Conservation (phyloP, 495 filamentous ascomycete genomes). For the Astrothelium subdiscretum region DNA sequence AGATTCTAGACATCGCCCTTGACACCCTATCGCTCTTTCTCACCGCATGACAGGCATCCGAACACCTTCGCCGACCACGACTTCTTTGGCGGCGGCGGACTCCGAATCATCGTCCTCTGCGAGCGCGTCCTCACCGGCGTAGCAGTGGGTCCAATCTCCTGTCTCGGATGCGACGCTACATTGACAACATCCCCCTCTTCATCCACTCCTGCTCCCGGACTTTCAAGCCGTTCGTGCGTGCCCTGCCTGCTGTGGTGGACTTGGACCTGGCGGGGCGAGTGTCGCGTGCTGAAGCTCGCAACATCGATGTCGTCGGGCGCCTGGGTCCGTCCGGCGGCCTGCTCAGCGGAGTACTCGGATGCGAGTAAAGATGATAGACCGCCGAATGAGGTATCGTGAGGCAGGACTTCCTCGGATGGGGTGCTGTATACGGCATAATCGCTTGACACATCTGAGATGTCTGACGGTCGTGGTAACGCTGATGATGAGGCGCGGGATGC, state of each 20-base stretch:
- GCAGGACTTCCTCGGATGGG: too few relatives aligned
- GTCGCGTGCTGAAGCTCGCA: background rate
- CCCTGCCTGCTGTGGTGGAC: background rate
- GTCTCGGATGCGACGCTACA: too few relatives aligned
- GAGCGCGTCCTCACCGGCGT: background rate
- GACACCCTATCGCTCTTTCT: background rate
- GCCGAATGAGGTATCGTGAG: too few relatives aligned
- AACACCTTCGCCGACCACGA: background rate
- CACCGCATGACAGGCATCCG: background rate
- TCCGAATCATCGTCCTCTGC: background rate
- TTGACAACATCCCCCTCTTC: background rate
- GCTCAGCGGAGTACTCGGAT: too few relatives aligned
- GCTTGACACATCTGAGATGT: too few relatives aligned
- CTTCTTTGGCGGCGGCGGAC: background rate
- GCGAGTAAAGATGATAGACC: too few relatives aligned
- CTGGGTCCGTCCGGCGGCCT: background rate
- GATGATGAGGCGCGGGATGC: too few relatives aligned
- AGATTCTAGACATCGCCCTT: background rate
- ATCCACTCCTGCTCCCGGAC: background rate
- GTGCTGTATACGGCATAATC: too few relatives aligned
- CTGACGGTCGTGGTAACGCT: too few relatives aligned
- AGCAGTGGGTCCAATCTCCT: background rate
- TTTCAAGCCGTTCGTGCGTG: background rate
- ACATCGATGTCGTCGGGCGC: background rate
- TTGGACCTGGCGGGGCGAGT: background rate